A percentile compares a stretch with the other conserved stretches of the same genome.
These are phyloP conservation scores for Heracleum sosnowskyi DNA, from an alignment of 129 eudicot genomes.

Conservation along the genomic window DNA sequence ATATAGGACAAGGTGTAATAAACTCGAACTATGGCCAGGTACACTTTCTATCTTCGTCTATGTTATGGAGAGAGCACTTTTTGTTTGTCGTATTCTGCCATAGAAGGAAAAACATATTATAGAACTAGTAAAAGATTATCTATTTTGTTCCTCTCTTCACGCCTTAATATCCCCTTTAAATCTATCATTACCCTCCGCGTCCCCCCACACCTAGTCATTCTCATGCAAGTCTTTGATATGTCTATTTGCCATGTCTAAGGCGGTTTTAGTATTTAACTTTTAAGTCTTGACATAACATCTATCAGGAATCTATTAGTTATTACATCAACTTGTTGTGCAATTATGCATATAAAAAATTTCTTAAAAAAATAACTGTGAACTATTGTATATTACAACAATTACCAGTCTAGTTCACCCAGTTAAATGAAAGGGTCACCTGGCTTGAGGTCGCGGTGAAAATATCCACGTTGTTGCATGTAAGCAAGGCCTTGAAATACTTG, in stretches of 20 bases:
- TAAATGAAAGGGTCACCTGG: conserved; percentile 49
- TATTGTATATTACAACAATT: not conserved
- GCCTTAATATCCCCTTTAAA: not conserved
- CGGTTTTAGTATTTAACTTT: not conserved
- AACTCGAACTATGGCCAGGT: not conserved
- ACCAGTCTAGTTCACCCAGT: not conserved
- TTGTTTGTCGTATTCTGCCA: not conserved
- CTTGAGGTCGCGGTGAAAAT: conserved; percentile 97
- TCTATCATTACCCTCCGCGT: not conserved
- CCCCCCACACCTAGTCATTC: not conserved
- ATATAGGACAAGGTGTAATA: not conserved
- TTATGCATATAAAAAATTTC: not conserved
- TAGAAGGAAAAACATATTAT: not conserved
- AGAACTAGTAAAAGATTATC: not conserved
- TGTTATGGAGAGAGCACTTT: not conserved
- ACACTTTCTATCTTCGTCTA: not conserved
- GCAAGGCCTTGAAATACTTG: conserved; percentile 99
- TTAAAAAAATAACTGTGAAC: not conserved
- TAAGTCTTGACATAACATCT: not conserved
- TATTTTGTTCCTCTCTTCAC: not conserved
- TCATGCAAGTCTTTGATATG: not conserved
- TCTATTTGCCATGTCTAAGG: not conserved
- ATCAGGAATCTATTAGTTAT: not conserved
- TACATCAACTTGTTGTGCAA: not conserved
- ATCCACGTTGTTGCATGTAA: conserved; percentile 90